Evolutionary conservation across 164 flowering plant genomes (phyloP).

Genomic region (Euptelea pleiosperma): DNA sequence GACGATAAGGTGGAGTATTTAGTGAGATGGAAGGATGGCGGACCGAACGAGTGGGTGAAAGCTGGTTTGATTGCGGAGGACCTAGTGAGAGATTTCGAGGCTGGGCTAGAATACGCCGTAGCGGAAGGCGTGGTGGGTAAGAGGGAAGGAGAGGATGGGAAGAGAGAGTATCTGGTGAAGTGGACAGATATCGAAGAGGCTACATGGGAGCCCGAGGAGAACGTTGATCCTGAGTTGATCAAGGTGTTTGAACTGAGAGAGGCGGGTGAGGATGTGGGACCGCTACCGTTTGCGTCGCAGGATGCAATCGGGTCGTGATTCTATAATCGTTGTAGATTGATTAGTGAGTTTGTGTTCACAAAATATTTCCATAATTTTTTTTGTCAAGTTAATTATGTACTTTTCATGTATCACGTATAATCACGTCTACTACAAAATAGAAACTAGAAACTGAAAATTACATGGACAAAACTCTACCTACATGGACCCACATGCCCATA

Average conservation of each 20-base stretch:
- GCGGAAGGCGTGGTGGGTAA: constrained; percentile 63
- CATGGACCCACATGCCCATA: too few species aligned
- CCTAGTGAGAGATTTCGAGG: constrained; percentile 74
- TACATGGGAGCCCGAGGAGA: constrained; percentile 95
- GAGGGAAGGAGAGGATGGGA: constrained; percentile 55
- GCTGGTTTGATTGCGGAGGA: constrained; percentile 56
- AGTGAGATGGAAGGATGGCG: constrained; percentile 87
- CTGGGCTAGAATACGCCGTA: constrained; percentile 84
- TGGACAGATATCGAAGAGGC: constrained; percentile 88
- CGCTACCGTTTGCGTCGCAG: too few species aligned
- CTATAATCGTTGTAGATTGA: too few species aligned
- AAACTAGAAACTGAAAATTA: too few species aligned
- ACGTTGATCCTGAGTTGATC: constrained; percentile 78
- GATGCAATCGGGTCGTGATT: too few species aligned
- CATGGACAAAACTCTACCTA: too few species aligned
- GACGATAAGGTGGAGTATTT: constrained; percentile 67
- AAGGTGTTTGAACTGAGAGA: constrained; percentile 45
- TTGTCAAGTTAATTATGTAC: too few species aligned
- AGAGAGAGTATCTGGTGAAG: constrained; percentile 75
- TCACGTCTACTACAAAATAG: too few species aligned
- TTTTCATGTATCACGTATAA: too few species aligned
- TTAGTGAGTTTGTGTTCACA: too few species aligned
- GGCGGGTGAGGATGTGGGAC: background rate
- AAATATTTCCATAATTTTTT: too few species aligned
- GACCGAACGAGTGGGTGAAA: constrained; percentile 78